phyloP scores from a whole-genome alignment of 2,329 filamentous ascomycete genomes.

The Fusarium chaquense region DNA sequence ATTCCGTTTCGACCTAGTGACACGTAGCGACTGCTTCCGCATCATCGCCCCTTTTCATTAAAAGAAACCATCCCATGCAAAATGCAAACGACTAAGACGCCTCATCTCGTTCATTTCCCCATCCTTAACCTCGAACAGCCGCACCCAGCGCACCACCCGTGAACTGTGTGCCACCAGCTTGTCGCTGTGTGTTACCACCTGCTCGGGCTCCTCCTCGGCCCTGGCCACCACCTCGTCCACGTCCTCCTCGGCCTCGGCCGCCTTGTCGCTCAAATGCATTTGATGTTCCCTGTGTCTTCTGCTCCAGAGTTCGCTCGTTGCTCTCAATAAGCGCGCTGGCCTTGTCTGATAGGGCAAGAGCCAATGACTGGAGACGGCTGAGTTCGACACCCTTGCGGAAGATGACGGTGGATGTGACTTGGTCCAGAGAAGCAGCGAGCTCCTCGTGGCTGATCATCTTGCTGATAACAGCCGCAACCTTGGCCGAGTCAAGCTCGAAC shows the following conservation, averaged over 20 bases:
- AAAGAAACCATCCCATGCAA: conserved; percentile 54
- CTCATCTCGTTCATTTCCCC: conserved; percentile 49
- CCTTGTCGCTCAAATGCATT: conserved; percentile 96
- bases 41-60: conserved; percentile 52
- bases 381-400: conserved; percentile 99
- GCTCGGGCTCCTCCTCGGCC: conserved; percentile 71
- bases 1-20: conserved; percentile 52
- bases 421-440: conserved; percentile 93
- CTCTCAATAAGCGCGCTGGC: conserved; percentile 94
- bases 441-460: conserved; percentile 99
- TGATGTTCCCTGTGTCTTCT: conserved; percentile 93
- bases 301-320: conserved; percentile 97
- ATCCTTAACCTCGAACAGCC: conserved; percentile 68
- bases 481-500: conserved; percentile 93
- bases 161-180: conserved; percentile 81
- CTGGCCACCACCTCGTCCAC: conserved; percentile 70
- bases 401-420: conserved; percentile 96
- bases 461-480: conserved; percentile 94
- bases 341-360: conserved; percentile 95
- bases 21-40: conserved; percentile 51
- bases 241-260: conserved; percentile 77
- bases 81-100: conserved; percentile 52
- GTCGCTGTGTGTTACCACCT: conserved; percentile 71
- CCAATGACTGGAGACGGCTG: conserved; percentile 93
- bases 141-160: conserved; percentile 83